These are phyloP conservation scores for Flaveria ramosissima DNA, from an alignment of 129 eudicot genomes.

Conservation along the genomic window DNA sequence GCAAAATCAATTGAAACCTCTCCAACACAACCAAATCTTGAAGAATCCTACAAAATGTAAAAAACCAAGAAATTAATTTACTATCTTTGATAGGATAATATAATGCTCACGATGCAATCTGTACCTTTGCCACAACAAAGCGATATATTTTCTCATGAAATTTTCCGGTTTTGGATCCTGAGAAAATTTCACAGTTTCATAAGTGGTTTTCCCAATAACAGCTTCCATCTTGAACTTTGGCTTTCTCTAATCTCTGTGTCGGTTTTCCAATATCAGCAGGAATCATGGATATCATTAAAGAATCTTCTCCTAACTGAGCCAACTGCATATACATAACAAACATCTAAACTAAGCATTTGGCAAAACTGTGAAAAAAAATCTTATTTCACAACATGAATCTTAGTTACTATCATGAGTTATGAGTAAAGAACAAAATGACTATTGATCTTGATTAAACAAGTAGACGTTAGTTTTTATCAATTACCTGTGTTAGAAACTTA, in stretches of 20 bases:
- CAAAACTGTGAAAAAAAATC: not conserved
- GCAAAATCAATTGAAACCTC: conserved; percentile 87
- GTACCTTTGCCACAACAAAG: conserved; percentile 70
- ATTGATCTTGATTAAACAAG: not conserved
- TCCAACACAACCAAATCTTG: conserved; percentile 78
- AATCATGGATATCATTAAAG: conserved; percentile 73
- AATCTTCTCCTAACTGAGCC: conserved; percentile 55
- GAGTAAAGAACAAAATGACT: not conserved
- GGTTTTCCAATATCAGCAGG: conserved; percentile 89
- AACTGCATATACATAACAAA: conserved; percentile 42
- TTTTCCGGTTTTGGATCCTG: conserved; percentile 72
- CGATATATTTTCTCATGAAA: conserved; percentile 69
- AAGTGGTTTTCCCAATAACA: conserved; percentile 86
- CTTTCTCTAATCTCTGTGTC: conserved; percentile 70
- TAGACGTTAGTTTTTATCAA: not conserved
- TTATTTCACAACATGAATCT: conserved; percentile 1
- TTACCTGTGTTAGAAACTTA: not conserved
- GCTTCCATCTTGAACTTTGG: conserved; percentile 62
- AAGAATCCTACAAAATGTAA: conserved; percentile 62
- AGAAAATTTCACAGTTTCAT: conserved; percentile 70
- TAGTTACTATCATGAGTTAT: not conserved
- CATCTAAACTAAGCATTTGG: conserved; percentile 14
- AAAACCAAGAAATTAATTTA: not conserved
- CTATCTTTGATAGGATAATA: conserved; percentile 26
- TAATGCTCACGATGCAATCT: conserved; percentile 21